A percentile compares a stretch with the other conserved stretches of the same genome.
Conservation (phyloP, 2,329 filamentous ascomycete species). For the Eutypa lata region DNA sequence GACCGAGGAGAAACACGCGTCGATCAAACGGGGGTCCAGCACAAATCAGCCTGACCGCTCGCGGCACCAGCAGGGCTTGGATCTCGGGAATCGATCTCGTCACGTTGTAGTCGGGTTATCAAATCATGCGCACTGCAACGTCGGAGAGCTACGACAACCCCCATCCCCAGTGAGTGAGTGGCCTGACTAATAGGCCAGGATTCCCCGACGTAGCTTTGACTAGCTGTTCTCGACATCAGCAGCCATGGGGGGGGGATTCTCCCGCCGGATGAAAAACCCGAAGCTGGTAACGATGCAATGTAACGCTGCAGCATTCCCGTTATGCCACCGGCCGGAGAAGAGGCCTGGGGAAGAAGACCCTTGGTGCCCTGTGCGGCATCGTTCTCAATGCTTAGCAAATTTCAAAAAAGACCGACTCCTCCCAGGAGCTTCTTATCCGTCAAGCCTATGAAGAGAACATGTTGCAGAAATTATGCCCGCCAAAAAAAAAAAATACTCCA, state of each 20-base stretch:
- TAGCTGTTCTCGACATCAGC: neutral
- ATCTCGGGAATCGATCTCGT: neutral
- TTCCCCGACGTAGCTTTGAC: neutral
- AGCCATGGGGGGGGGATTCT: neutral
- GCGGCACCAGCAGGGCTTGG: neutral
- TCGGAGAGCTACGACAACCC: neutral
- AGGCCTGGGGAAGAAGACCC: neutral
- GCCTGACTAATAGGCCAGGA: neutral
- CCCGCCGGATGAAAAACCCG: neutral
- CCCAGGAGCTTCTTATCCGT: neutral
- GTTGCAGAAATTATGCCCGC: neutral
- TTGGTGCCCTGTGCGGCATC: neutral
- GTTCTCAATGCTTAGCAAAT: neutral
- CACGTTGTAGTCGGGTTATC: neutral
- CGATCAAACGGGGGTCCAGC: neutral
- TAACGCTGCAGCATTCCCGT: conserved; percentile 1
- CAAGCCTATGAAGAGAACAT: neutral
- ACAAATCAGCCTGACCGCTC: neutral
- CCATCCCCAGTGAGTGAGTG: neutral
- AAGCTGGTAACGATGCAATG: neutral
- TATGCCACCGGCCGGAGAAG: neutral
- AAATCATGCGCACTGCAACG: neutral
- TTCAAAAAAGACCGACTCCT: neutral
- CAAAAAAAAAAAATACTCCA: neutral
- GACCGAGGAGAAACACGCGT: neutral